Base-by-base conservation (phyloP, 2,329 filamentous ascomycete genomes). In the Fusarium pseudocircinatum region DNA sequence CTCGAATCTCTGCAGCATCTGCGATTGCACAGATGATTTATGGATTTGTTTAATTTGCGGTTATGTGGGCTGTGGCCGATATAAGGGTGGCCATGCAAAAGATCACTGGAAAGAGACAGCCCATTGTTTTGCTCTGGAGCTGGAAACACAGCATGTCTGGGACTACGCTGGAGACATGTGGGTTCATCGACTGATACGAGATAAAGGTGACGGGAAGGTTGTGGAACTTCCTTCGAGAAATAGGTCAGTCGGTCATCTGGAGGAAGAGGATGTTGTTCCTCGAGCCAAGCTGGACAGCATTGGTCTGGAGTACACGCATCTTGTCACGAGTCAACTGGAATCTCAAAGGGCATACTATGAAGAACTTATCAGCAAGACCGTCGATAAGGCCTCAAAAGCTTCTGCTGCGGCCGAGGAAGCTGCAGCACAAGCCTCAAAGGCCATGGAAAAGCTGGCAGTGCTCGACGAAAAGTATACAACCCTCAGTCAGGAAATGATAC, bases 31-130 rank as follows among this genome's bases (percentile, higher is more conserved):
- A 1, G 87, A 92, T 28, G 97, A 97, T 78, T 88, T 98, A 7
- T 98, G 96, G 96, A 94, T 98, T 69, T 98, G 96, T 81, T 87
- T 98, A 8, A 95, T 98, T 69, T 98, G 96, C 79, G 96, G 95
- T 46, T 94, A 93, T 75, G 92, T 97, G 32, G 96, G 96, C 2
- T 99, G 96, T 79, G 96, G 96, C 2, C 91, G 96, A 36, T 99
- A 99, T 81, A 97, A 98, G 81, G 91, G 92, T 34, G 96, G 95
- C 0, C 95, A 98, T 78, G 95, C 96, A 39, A 97, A 97, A 81
- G 92, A 94, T 18, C 95, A 98, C 82, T 98, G 94, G 90, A 95
- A 97, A 82, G 89, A 94, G 62, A 97, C 94, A 7, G 90, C 91
- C 8, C 96, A 99, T 82, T 93, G 93, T 72, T 99, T 97, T 80